Conservation (phyloP, 768 basidiomycete species). For the Russula sp. region DNA sequence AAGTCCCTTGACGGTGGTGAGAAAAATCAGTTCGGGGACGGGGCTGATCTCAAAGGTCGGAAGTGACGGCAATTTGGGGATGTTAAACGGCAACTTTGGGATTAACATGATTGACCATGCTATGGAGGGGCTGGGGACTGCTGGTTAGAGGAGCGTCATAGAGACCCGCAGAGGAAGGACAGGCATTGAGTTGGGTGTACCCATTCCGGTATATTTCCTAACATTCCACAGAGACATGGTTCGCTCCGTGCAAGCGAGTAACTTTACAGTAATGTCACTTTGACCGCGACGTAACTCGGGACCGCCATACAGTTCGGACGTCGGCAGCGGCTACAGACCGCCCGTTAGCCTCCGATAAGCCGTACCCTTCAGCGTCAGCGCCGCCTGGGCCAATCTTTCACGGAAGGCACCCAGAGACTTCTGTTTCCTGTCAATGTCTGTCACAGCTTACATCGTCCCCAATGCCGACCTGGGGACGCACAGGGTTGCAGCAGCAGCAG, state of each 20-base stretch:
- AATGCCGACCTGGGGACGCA: too few relatives aligned
- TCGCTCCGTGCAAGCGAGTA: background rate
- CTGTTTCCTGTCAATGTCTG: too few relatives aligned
- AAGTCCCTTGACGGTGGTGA: conserved; percentile 19
- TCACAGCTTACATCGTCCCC: too few relatives aligned
- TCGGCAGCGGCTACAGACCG: too few relatives aligned
- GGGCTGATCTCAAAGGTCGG: conserved; percentile 15
- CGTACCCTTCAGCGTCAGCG: too few relatives aligned
- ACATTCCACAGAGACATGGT: background rate
- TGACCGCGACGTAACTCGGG: background rate
- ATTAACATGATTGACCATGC: conserved; percentile 1
- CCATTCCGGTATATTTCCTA: background rate
- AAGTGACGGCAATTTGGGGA: conserved; percentile 1
- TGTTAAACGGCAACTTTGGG: background rate
- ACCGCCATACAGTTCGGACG: background rate
- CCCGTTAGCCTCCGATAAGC: too few relatives aligned
- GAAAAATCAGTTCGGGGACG: conserved; percentile 17
- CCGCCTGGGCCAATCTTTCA: too few relatives aligned
- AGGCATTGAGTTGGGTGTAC: background rate
- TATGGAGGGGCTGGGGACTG: background rate
- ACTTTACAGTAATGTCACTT: background rate
- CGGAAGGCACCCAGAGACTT: too few relatives aligned
- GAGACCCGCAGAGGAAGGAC: background rate
- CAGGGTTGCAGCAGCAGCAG: too few relatives aligned
- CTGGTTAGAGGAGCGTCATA: background rate